These are phyloP conservation scores for Zostera marina DNA, from an alignment of 116 monocot genomes.

Conservation along the genomic window DNA sequence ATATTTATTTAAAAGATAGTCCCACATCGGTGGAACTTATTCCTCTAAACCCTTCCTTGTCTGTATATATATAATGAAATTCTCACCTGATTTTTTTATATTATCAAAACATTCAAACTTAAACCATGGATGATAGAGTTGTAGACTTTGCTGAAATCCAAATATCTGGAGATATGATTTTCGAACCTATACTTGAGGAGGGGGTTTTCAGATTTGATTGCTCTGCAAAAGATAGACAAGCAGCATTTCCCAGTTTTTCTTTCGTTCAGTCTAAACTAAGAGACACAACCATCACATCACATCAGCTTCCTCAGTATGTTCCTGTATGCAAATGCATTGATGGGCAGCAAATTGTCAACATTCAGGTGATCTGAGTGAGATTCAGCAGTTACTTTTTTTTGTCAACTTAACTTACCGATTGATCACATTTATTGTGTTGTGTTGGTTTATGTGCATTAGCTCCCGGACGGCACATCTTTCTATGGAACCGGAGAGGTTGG, in stretches of 20 bases:
- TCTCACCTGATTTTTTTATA: too few species aligned
- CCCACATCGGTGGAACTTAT: too few species aligned
- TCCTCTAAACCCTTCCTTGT: too few species aligned
- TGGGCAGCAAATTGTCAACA: constrained; percentile 40
- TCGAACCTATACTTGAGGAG: constrained; percentile 57
- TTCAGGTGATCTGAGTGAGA: constrained; percentile 26
- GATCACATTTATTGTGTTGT: background rate
- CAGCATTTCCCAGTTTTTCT: constrained; percentile 64
- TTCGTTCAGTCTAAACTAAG: constrained; percentile 55
- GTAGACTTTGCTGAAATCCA: constrained; percentile 3
- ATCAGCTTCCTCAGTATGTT: constrained; percentile 34
- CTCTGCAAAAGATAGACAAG: constrained; percentile 31
- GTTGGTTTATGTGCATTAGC: constrained; percentile 19
- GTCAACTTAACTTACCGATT: background rate
- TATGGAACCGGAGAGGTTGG: constrained; percentile 99
- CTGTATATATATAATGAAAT: too few species aligned
- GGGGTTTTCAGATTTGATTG: constrained; percentile 90
- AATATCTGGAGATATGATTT: constrained; percentile 42
- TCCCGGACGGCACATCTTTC: constrained; percentile 61
- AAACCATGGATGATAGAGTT: constrained; percentile 4
- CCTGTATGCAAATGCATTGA: constrained; percentile 24
- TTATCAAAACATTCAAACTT: too few species aligned
- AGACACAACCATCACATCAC: constrained; percentile 28
- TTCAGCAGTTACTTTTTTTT: background rate
- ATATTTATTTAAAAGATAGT: too few species aligned